phyloP scores from a whole-genome alignment of 163 green algal genomes.

The Prototheca wickerhamii region DNA sequence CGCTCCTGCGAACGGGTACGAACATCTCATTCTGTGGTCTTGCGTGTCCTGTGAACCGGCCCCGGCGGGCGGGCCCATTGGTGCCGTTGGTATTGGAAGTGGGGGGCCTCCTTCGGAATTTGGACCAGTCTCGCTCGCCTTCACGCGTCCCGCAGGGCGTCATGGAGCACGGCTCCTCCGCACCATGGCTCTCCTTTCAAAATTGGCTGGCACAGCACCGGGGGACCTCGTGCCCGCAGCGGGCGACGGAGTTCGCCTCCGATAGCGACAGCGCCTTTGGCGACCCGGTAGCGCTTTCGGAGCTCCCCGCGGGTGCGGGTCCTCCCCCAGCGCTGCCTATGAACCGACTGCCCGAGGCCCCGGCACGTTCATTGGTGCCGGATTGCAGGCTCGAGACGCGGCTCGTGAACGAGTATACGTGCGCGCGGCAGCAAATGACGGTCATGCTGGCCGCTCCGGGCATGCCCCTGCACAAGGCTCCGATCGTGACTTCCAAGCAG shows the following conservation, averaged over 20 bases:
- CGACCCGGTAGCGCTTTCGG: neutral
- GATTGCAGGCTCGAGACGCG: conserved; percentile 25
- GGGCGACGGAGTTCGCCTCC: neutral
- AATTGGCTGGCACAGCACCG: neutral
- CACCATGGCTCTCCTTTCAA: conserved; percentile 2
- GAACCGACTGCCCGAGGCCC: neutral
- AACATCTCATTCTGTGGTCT: no score
- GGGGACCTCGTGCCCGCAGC: neutral
- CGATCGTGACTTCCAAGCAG: conserved; percentile 21
- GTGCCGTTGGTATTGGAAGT: no score
- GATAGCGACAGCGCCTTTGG: neutral
- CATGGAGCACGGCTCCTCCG: neutral
- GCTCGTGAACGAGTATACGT: conserved; percentile 8
- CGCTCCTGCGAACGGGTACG: no score
- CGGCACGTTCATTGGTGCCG: neutral
- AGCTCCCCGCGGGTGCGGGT: neutral
- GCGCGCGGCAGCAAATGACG: conserved; percentile 23
- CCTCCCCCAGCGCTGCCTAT: neutral
- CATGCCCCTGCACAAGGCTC: conserved; percentile 12
- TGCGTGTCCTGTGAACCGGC: no score
- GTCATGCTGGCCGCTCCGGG: conserved; percentile 25
- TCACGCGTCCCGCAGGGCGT: neutral
- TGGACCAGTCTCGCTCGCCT: no score
- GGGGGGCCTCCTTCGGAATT: no score
- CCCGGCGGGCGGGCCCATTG: no score